Conservation (phyloP, 495 filamentous ascomycete genomes). For the Penicillium ochrochloron region DNA sequence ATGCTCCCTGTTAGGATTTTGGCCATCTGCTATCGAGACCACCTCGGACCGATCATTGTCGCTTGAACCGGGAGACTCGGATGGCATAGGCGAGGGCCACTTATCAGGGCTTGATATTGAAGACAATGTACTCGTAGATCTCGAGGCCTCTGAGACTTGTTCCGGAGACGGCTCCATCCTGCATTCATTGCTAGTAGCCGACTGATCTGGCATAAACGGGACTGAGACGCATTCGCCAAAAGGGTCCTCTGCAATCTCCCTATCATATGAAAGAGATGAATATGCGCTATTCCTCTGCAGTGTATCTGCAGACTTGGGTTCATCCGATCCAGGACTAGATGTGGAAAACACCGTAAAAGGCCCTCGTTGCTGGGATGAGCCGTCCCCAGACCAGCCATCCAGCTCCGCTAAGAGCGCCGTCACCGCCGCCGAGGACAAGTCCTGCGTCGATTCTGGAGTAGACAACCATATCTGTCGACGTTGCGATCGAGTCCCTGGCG, state of each 20-base stretch:
- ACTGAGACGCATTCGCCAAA: neutral
- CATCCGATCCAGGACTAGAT: slow-evolving; percentile 4
- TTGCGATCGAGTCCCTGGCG: slow-evolving; percentile 25
- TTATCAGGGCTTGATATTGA: neutral
- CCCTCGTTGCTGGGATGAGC: slow-evolving; percentile 26
- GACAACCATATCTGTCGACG: slow-evolving; percentile 24
- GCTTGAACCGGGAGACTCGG: neutral
- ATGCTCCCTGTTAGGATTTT: neutral
- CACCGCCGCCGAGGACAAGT: slow-evolving; percentile 28
- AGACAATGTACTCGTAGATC: neutral
- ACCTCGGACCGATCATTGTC: neutral
- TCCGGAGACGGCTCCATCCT: neutral
- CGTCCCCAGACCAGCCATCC: slow-evolving; percentile 27
- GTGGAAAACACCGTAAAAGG: slow-evolving; percentile 35
- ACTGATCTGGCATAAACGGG: neutral
- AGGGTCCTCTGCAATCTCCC: neutral
- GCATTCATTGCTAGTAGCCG: neutral
- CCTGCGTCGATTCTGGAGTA: slow-evolving; percentile 10
- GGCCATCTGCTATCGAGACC: neutral
- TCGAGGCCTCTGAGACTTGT: neutral
- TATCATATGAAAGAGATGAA: neutral
- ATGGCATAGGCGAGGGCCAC: neutral
- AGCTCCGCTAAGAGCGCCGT: slow-evolving; percentile 26
- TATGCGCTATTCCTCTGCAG: neutral
- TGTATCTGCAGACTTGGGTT: neutral